Evolutionary conservation across 345 rosid genomes (phyloP).

Genomic region (Bretschneidera sinensis): DNA sequence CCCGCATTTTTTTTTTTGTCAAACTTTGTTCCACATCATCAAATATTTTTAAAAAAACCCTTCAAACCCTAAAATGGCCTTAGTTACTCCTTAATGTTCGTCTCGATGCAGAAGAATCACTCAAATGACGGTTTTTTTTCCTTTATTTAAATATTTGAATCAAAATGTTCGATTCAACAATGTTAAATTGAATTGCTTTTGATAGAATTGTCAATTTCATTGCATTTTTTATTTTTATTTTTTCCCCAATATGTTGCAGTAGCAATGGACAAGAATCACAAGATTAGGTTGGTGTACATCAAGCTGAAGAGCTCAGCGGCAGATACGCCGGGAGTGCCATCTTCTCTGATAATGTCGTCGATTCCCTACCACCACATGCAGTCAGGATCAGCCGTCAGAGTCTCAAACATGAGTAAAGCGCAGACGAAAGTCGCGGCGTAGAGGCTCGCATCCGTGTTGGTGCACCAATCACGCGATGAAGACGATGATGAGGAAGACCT

Average conservation of each 20-base stretch:
- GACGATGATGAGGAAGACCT: constrained; percentile 51
- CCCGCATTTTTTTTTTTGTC: too few species aligned
- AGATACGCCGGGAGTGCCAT: constrained; percentile 33
- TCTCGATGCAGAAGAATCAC: too few species aligned
- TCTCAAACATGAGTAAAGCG: constrained; percentile 48
- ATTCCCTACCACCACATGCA: constrained; percentile 45
- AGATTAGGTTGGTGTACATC: constrained; percentile 32
- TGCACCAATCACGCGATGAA: constrained; percentile 41
- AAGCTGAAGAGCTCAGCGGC: constrained; percentile 46
- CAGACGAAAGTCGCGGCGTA: constrained; percentile 93
- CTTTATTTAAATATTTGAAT: background rate
- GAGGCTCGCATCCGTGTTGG: constrained; percentile 76
- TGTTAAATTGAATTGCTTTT: constrained; percentile 5
- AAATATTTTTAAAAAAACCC: too few species aligned
- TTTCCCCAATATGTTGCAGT: background rate
- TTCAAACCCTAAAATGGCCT: too few species aligned
- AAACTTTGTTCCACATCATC: too few species aligned
- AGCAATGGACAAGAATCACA: constrained; percentile 65
- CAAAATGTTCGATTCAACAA: background rate
- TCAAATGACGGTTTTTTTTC: background rate
- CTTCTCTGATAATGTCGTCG: constrained; percentile 45
- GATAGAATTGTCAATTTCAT: too few species aligned
- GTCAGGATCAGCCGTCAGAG: constrained; percentile 47
- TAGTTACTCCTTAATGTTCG: too few species aligned
- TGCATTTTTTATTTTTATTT: background rate